Base-by-base conservation (phyloP, 257 asterid genomes). In the Solanum lignicaule region DNA sequence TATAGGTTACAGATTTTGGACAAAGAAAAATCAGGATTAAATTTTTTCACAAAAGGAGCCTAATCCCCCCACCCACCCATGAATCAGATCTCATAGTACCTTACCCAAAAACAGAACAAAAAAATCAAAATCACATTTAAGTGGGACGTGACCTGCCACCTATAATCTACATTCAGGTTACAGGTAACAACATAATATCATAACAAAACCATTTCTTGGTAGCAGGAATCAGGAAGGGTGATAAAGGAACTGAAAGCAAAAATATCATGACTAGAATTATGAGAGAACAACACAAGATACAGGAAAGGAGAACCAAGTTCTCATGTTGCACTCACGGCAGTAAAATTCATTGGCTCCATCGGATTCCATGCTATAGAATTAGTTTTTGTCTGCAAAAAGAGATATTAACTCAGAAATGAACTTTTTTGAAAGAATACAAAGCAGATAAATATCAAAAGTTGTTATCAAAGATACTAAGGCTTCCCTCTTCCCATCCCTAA, bases 331-430 rank as follows among this genome's bases (percentile, higher is more conserved):
- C 98, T 94, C 94, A 97, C 98, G 87, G 98, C 97, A 86, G 99
- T 97, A 88, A 97, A 97, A 94, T 97, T 97, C 98, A 97, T 97
- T 32, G 99, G 99, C 92, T 97, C 99, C 98, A 94, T 92, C 11
- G 98, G 99, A 83, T 97, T 97, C 98, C 99, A 97, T 4, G 98
- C 95, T 78, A 95, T 92, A 41, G 98, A 94, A 91, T 97, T 97
- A 55, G 98, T 94, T 91, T 92, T 95, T 58, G 95, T 97, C 98
- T 97, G 98, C 74, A 46, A 87, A 83, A 87, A 55, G 38, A 83
- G 68, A 92, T 79, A 75, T 5, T 31, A 86, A 76, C 39, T 83
- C 43, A 86, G n/a, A 33, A 74, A 29, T 21, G 27, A 36, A 75
- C 71, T 25, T 6, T 52, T 33, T 29, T 5, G 36, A 52, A 60